These are phyloP conservation scores for Candida wancherniae DNA, from an alignment of 805 yeast species.

Conservation along the genomic window DNA sequence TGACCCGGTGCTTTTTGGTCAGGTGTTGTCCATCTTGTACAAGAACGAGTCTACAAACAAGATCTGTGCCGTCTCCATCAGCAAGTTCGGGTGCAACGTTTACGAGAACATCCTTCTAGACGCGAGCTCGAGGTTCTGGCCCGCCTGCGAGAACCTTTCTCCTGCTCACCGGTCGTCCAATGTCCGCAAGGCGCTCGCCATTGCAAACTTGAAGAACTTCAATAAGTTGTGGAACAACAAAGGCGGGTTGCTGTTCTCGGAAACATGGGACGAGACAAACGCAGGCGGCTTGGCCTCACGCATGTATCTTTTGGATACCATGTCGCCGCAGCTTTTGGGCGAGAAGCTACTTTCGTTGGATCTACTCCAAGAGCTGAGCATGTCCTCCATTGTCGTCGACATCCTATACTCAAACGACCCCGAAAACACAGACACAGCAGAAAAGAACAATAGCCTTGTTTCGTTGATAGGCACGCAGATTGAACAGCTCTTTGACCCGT, in stretches of 20 bases:
- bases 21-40: constrained; percentile 46
- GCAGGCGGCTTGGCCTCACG: constrained; percentile 77
- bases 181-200: constrained; percentile 72
- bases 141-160: constrained; percentile 68
- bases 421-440: constrained; percentile 45
- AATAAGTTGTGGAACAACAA: constrained; percentile 46
- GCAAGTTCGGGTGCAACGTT: constrained; percentile 62
- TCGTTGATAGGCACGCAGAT: constrained; percentile 76
- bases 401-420: constrained; percentile 56
- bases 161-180: constrained; percentile 47
- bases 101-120: constrained; percentile 17
- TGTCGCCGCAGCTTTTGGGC: constrained; percentile 57
- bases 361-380: constrained; percentile 44
- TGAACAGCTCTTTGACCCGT: constrained; percentile 84
- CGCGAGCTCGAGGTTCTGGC: constrained; percentile 60
- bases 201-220: constrained; percentile 63
- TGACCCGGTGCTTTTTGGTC: constrained; percentile 43
- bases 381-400: constrained; percentile 60
- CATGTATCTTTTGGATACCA: constrained; percentile 51
- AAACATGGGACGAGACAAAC: constrained; percentile 63
- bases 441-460: constrained; percentile 71
- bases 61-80: constrained; percentile 51
- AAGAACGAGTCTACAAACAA: constrained; percentile 42
- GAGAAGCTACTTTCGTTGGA: constrained; percentile 52
- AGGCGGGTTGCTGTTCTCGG: constrained; percentile 37